phyloP scores from a whole-genome alignment of 1,284 basidiomycete genomes.

The Cutaneotrichosporon arboriforme region DNA sequence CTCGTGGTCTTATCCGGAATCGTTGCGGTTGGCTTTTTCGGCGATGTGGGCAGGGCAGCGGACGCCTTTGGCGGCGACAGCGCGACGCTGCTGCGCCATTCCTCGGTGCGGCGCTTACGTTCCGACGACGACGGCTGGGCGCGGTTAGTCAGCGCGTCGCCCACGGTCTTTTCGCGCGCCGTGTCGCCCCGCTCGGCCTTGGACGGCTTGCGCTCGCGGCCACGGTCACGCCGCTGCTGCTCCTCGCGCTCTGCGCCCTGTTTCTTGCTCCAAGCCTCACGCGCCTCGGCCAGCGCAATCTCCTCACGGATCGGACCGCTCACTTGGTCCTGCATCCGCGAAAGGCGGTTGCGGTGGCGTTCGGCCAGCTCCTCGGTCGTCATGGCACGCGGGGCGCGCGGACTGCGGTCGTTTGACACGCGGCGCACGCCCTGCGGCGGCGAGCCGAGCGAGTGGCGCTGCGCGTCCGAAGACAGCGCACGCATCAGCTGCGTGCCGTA shows the following conservation, averaged over 20 bases:
- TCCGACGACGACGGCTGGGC: background rate
- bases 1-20: no score
- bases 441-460: background rate
- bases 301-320: constrained; percentile 34
- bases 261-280: constrained; percentile 10
- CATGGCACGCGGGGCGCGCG: constrained; percentile 21
- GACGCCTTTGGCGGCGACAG: background rate
- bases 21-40: background rate
- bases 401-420: background rate
- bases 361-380: constrained; percentile 44
- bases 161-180: background rate
- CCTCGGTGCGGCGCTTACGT: constrained; percentile 11
- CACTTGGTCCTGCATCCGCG: constrained; percentile 39
- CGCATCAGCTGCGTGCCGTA: constrained; percentile 15
- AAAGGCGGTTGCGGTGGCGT: constrained; percentile 41
- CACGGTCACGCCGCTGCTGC: constrained; percentile 4
- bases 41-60: background rate
- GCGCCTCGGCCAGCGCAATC: constrained; percentile 23
- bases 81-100: constrained; percentile 14
- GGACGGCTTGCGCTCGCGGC: background rate
- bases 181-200: constrained; percentile 9
- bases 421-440: background rate
- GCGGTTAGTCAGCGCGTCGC: constrained; percentile 2
- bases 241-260: constrained; percentile 11
- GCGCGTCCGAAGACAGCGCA: constrained; percentile 4